These are phyloP conservation scores for Calonectria pseudoreteaudii DNA, from an alignment of 2,329 filamentous ascomycete genomes.

Conservation along the genomic window DNA sequence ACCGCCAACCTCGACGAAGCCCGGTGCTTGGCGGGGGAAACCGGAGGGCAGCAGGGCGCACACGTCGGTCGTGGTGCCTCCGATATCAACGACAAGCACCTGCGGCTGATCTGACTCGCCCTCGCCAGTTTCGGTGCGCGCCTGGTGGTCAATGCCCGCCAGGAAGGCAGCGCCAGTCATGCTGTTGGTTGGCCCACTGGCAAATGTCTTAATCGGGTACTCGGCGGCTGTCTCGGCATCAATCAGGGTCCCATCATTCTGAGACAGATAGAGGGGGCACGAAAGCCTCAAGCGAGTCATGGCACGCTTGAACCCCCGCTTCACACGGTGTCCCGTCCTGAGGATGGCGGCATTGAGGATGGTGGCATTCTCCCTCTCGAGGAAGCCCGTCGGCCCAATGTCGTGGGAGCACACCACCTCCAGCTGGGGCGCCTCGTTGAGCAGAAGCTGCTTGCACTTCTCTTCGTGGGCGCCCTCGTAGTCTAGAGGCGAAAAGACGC, in stretches of 20 bases:
- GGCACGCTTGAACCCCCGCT: constrained; percentile 59
- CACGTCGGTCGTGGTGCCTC: constrained; percentile 72
- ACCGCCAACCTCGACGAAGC: constrained; percentile 68
- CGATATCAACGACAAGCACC: constrained; percentile 67
- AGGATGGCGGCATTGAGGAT: constrained; percentile 67
- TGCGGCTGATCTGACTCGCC: constrained; percentile 40
- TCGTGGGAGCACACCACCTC: constrained; percentile 56
- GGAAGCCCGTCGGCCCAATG: constrained; percentile 57
- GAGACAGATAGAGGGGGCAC: constrained; percentile 61
- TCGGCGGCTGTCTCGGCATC: constrained; percentile 59
- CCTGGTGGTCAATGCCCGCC: constrained; percentile 55
- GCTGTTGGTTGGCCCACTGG: constrained; percentile 66
- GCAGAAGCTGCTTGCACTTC: constrained; percentile 51
- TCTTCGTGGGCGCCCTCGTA: constrained; percentile 55
- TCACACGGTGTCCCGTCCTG: constrained; percentile 58
- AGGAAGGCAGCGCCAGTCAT: constrained; percentile 66
- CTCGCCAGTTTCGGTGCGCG: not conserved
- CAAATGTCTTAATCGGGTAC: constrained; percentile 65
- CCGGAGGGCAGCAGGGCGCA: constrained; percentile 68
- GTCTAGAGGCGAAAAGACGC: constrained; percentile 60
- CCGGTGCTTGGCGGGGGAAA: constrained; percentile 69
- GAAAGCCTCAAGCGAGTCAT: constrained; percentile 55
- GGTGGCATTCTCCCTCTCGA: constrained; percentile 64
- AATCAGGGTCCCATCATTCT: constrained; percentile 66
- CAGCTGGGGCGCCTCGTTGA: constrained; percentile 48